These are phyloP conservation scores for Filosporella fistucella DNA, from an alignment of 495 filamentous ascomycete genomes.

Conservation along the genomic window DNA sequence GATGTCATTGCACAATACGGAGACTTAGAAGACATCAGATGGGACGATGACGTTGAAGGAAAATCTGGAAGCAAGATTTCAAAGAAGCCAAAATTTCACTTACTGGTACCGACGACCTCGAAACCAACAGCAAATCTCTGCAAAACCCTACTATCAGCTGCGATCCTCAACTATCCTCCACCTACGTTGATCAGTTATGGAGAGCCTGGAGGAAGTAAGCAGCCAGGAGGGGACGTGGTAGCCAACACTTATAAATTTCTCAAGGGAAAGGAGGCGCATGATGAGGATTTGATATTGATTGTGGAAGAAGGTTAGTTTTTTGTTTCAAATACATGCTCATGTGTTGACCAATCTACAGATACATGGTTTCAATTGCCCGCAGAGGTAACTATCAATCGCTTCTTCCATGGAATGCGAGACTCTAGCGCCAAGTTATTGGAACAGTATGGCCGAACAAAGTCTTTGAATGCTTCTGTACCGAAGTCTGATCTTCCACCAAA, in stretches of 20 bases:
- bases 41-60: not conserved
- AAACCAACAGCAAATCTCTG: constrained; percentile 46
- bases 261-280: constrained; percentile 39
- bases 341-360: constrained; percentile 27
- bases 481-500: constrained; percentile 17
- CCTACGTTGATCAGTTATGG: constrained; percentile 51
- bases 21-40: not conserved
- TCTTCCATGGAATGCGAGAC: constrained; percentile 41
- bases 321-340: not conserved
- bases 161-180: constrained; percentile 57
- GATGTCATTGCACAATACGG: not conserved
- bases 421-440: constrained; percentile 42
- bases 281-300: constrained; percentile 58
- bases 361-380: constrained; percentile 59
- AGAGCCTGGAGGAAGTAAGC: constrained; percentile 24
- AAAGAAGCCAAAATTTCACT: constrained; percentile 48
- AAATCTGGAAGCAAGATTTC: constrained; percentile 32
- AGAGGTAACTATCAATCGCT: constrained; percentile 52
- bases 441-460: constrained; percentile 36
- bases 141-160: constrained; percentile 54
- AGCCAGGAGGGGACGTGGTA: not conserved
- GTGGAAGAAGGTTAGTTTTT: constrained; percentile 37
- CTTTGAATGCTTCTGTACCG: not conserved
- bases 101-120: constrained; percentile 51
- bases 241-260: constrained; percentile 46